phyloP scores from a whole-genome alignment of 2,329 filamentous ascomycete genomes.

The Hypoxylon sp. region DNA sequence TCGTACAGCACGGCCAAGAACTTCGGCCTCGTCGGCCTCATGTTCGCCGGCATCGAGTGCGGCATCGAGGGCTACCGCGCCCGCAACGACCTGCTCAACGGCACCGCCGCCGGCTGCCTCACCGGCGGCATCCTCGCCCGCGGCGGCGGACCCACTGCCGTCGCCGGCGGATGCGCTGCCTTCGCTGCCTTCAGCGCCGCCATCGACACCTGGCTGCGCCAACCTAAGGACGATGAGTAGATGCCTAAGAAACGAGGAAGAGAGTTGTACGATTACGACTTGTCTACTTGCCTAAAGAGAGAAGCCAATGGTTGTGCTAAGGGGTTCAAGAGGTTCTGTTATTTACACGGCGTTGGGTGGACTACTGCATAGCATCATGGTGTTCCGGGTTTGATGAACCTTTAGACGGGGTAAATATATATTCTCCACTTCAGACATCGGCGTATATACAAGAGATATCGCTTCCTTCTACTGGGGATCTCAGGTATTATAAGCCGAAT shows the following conservation, averaged over 20 bases:
- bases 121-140: slow-evolving; percentile 89
- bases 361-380: slow-evolving; percentile 42
- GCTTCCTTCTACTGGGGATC: background rate
- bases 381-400: slow-evolving; percentile 36
- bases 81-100: slow-evolving; percentile 93
- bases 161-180: slow-evolving; percentile 84
- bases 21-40: slow-evolving; percentile 90
- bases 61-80: slow-evolving; percentile 91
- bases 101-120: slow-evolving; percentile 85
- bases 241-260: background rate
- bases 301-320: too few species aligned
- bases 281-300: too few species aligned
- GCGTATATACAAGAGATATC: slow-evolving; percentile 16
- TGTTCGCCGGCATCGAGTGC: slow-evolving; percentile 94
- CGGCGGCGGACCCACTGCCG: slow-evolving; percentile 88
- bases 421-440: slow-evolving; percentile 32
- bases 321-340: slow-evolving; percentile 6
- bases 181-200: slow-evolving; percentile 93
- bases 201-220: slow-evolving; percentile 90
- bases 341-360: slow-evolving; percentile 37
- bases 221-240: slow-evolving; percentile 70
- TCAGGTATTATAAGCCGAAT: too few species aligned
- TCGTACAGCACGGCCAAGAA: slow-evolving; percentile 88
- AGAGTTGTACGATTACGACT: slow-evolving; percentile 17
- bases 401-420: slow-evolving; percentile 18